A percentile compares a stretch with the other conserved stretches of the same genome.
These are phyloP conservation scores for Populus hybrid DNA, from an alignment of 441 rosid genomes.

Conservation along the genomic window DNA sequence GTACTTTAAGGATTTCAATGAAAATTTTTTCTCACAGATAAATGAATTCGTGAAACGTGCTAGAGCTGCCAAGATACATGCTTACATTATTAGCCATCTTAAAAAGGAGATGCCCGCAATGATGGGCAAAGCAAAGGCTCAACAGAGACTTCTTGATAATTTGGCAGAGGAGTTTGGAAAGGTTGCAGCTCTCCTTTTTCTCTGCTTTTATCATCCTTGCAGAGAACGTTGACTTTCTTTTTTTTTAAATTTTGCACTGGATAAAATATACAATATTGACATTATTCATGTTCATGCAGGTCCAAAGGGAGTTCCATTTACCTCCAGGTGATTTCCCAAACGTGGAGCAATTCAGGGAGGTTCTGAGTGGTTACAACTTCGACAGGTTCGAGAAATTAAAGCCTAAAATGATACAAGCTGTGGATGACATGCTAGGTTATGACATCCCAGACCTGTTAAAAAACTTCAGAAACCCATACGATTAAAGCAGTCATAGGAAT, in stretches of 20 bases:
- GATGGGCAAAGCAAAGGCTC: conserved; percentile 93
- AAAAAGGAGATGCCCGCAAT: conserved; percentile 92
- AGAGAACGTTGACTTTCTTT: background rate
- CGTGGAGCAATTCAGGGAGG: conserved; percentile 73
- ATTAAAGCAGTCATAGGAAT: conserved; percentile 20
- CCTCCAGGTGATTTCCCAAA: conserved; percentile 95
- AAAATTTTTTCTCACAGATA: conserved; percentile 46
- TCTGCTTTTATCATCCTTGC: background rate
- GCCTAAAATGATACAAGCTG: conserved; percentile 84
- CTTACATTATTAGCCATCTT: conserved; percentile 87
- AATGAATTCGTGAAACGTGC: conserved; percentile 97
- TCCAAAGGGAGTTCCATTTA: conserved; percentile 78
- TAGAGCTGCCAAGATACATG: conserved; percentile 94
- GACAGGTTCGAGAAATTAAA: conserved; percentile 89
- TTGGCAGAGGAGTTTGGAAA: conserved; percentile 73
- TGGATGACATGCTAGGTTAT: conserved; percentile 91
- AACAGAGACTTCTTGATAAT: conserved; percentile 74
- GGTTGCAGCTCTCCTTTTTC: conserved; percentile 32
- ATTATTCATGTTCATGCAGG: conserved; percentile 36
- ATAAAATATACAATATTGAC: background rate
- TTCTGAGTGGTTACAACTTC: conserved; percentile 68
- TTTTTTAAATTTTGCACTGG: background rate
- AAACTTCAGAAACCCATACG: conserved; percentile 82
- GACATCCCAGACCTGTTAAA: conserved; percentile 85
- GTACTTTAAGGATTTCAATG: background rate